Conservation (phyloP, 169 alveolate species). For the Plasmodium coatneyi region DNA sequence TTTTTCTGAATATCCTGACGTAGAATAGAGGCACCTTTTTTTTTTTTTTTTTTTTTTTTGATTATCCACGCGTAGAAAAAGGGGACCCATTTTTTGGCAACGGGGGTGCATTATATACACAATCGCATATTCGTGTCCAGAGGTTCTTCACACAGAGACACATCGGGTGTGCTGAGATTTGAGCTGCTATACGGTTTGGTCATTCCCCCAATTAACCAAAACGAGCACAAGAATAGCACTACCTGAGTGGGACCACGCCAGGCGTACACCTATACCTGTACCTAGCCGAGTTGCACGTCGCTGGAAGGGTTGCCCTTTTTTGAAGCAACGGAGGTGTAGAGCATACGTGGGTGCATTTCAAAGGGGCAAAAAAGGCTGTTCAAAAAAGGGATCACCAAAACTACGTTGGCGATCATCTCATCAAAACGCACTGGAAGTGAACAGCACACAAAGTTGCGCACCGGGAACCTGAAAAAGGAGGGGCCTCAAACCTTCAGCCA, state of each 20-base stretch:
- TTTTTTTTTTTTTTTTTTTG: neutral
- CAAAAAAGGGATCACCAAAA: neutral
- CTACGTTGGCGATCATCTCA: neutral
- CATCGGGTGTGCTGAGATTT: neutral
- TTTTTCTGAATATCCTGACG: neutral
- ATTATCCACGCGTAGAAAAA: neutral
- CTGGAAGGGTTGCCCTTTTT: neutral
- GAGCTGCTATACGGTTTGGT: neutral
- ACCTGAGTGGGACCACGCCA: neutral
- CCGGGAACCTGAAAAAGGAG: neutral
- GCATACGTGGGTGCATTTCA: neutral
- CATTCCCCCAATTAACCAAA: neutral
- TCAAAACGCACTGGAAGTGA: neutral
- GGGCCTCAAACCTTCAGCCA: neutral
- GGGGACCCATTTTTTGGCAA: neutral
- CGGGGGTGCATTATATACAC: neutral
- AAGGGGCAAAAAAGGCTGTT: neutral
- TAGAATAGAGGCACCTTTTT: neutral
- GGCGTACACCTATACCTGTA: neutral
- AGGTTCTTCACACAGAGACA: neutral
- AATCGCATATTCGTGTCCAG: neutral
- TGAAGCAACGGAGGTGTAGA: neutral
- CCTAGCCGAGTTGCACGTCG: neutral
- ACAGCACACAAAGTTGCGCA: neutral
- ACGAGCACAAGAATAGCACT: conserved; percentile 4